A percentile compares a stretch with the other conserved stretches of the same genome.
Evolutionary conservation across 805 yeast genomes (phyloP).

Genomic region (Cyberlindnera veronae): DNA sequence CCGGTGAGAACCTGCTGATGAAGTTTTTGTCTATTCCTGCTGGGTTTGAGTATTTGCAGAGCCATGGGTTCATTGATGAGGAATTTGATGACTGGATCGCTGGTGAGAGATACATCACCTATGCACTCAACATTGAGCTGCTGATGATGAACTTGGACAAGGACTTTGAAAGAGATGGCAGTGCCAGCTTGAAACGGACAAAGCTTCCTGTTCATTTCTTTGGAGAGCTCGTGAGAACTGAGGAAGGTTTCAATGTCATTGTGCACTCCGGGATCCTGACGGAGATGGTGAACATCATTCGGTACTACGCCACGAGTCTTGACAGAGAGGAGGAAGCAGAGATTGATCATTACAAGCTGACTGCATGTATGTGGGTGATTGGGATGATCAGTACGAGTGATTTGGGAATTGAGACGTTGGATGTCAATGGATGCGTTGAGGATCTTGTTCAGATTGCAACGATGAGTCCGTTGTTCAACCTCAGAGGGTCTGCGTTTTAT

Average conservation of each 20-base stretch:
- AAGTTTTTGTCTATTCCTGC: constrained; percentile 59
- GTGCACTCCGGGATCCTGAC: constrained; percentile 46
- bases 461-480: constrained; percentile 48
- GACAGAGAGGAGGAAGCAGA: constrained; percentile 24
- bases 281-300: constrained; percentile 34
- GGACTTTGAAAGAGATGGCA: constrained; percentile 14
- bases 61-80: constrained; percentile 53
- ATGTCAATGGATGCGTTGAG: constrained; percentile 47
- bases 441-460: constrained; percentile 51
- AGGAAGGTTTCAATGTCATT: constrained; percentile 69
- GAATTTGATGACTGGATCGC: constrained; percentile 71
- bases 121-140: constrained; percentile 46
- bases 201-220: constrained; percentile 66
- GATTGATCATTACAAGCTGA: constrained; percentile 44
- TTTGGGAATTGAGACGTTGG: constrained; percentile 61
- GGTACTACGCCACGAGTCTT: constrained; percentile 29
- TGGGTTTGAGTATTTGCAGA: constrained; percentile 67
- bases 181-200: constrained; percentile 9
- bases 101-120: constrained; percentile 38
- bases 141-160: constrained; percentile 28
- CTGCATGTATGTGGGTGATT: constrained; percentile 81
- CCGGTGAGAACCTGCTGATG: constrained; percentile 53
- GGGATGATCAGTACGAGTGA: constrained; percentile 78
- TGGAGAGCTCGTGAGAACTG: constrained; percentile 74
- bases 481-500: constrained; percentile 75